Conservation (phyloP, 352 stramenopile genomes). For the Phytophthora uliginosa region DNA sequence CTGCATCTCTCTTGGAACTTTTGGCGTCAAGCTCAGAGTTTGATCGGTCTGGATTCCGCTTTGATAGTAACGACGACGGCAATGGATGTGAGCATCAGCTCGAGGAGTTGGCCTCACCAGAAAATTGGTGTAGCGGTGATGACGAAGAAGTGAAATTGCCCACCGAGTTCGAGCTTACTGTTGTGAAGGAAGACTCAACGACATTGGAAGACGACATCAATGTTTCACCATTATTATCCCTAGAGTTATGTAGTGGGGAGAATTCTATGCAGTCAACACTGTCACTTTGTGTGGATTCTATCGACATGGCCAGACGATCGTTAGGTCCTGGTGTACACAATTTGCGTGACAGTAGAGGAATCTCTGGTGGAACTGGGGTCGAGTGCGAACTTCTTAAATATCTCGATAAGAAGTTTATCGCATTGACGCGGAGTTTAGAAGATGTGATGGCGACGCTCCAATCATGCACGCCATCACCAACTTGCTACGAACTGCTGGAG, state of each 20-base stretch:
- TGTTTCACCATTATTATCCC: not conserved
- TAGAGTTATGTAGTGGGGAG: conserved; percentile 3
- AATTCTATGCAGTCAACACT: conserved; percentile 25
- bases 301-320: conserved; percentile 53
- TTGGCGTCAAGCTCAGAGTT: conserved; percentile 40
- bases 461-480: not conserved
- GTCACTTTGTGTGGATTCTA: conserved; percentile 51
- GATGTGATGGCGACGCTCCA: conserved; percentile 16
- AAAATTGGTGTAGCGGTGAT: conserved; percentile 4
- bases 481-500: conserved; percentile 41
- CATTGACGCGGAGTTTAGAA: conserved; percentile 32
- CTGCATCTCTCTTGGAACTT: conserved; percentile 29
- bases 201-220: not conserved
- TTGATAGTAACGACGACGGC: not conserved
- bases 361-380: conserved; percentile 31
- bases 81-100: not conserved
- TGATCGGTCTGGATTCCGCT: conserved; percentile 18
- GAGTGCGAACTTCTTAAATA: conserved; percentile 48
- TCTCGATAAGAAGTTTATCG: conserved; percentile 39
- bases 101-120: conserved; percentile 13
- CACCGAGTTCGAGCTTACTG: not conserved
- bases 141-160: conserved; percentile 6
- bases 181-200: not conserved
- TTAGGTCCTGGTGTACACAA: conserved; percentile 48
- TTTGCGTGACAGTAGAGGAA: conserved; percentile 11